A percentile compares a stretch with the other conserved stretches of the same genome.
Evolutionary conservation across 495 filamentous ascomycete genomes (phyloP).

Genomic region (Pyronema domesticum): DNA sequence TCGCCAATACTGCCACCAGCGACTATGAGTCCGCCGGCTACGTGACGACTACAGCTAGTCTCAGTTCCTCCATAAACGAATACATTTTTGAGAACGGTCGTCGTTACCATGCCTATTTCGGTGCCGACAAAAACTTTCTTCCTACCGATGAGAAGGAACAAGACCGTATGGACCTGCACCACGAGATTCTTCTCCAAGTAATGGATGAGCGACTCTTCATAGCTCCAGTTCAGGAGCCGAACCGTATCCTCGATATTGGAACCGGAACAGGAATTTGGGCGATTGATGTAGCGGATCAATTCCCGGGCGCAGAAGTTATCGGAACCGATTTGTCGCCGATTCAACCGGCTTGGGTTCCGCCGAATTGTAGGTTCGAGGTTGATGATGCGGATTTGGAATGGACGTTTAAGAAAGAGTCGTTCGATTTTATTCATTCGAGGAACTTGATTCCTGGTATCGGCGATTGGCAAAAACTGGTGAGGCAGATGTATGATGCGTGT

Average conservation of each 20-base stretch:
- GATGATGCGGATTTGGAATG: conserved; percentile 68
- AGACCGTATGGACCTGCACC: conserved; percentile 8
- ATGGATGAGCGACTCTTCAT: conserved; percentile 29
- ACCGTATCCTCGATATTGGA: conserved; percentile 45
- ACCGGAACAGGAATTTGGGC: conserved; percentile 86
- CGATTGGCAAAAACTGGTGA: neutral
- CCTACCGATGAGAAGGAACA: neutral
- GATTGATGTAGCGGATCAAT: conserved; percentile 65
- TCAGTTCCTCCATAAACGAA: neutral
- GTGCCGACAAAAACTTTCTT: neutral
- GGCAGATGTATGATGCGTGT: conserved; percentile 7
- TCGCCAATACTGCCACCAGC: neutral
- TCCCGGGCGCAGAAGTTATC: conserved; percentile 40
- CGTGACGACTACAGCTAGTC: neutral
- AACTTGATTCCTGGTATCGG: conserved; percentile 22
- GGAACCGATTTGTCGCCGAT: conserved; percentile 50
- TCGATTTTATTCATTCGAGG: conserved; percentile 73
- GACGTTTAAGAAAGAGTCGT: conserved; percentile 44
- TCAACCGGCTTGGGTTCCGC: conserved; percentile 39
- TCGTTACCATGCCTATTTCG: neutral
- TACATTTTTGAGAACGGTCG: neutral
- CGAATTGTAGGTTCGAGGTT: conserved; percentile 49
- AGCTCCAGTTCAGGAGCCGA: conserved; percentile 25
- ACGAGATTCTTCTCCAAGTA: conserved; percentile 13
- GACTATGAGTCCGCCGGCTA: conserved; percentile 1